Base-by-base conservation (phyloP, 2,329 filamentous ascomycete genomes). In the Metarhizium sp. region DNA sequence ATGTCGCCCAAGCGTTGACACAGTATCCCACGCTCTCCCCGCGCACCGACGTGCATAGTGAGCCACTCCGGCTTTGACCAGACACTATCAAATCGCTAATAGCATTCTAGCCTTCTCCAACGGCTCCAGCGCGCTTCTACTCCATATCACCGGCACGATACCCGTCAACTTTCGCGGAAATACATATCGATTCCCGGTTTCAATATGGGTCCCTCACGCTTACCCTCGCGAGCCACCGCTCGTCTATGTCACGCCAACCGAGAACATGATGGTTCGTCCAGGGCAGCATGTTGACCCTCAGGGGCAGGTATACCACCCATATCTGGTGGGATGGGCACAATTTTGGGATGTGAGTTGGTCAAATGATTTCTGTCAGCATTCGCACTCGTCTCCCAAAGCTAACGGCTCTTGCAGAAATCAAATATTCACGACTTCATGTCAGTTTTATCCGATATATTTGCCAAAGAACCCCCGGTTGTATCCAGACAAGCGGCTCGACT, bases 231-330 rank as follows among this genome's bases (percentile, higher is more conserved):
- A 95, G 64, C 79, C 90, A 0, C 94, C 94, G 1, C 80, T 97
- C 50, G 83, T 87, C 57, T 97, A 96, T 69, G 90, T 97, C 46
- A 92, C 85, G 6, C 92, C 94, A 2, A 90, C 88, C 5, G 86
- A 89, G 61, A 88, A 85, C 60, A 97, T 99, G 90, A 74, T 88
- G 61, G 86, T 99, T 46, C 82, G 92, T 20, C 90, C 92, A 1
- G 94, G 94, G 0, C 94, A 99, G 67, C 91, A 99, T 75, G 91
- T 99, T 58, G 91, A 94, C 66, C 85, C 89, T 5, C 92, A 97
- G 65, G 94, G 94, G 30, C 86, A 89, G 68, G 83, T 97, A 60
- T 99, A 97, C 69, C 94, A 99, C 69, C 94, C 94, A 42, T 99
- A 97, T 69, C 76, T 99, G 50, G 89, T 90, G 36, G 86, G 90